Percentiles rank a stretch among this genome's conserved stretches.
Evolutionary conservation across 192 early-diverging fungal genomes (phyloP).

Genomic region (Hyaloraphidium curvatum): DNA sequence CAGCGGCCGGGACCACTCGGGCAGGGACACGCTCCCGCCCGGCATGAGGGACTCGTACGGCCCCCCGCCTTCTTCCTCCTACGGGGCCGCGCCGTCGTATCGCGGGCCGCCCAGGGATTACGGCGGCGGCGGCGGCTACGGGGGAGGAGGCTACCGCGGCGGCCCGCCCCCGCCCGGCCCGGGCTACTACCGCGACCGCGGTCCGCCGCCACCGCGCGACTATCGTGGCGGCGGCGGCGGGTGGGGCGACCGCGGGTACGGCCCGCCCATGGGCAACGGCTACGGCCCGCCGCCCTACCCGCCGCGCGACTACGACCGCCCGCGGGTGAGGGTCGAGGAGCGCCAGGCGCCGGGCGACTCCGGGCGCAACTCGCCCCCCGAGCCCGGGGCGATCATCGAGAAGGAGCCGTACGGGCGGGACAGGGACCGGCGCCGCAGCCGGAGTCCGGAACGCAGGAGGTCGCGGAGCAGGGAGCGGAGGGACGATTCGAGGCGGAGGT

Average conservation of each 20-base stretch:
- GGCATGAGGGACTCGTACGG: constrained; percentile 1
- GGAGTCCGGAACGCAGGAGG: background rate
- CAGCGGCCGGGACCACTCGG: constrained; percentile 23
- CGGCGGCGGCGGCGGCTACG: constrained; percentile 19
- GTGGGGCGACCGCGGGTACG: background rate
- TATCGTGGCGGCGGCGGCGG: background rate
- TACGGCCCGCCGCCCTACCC: background rate
- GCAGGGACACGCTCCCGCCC: constrained; percentile 9
- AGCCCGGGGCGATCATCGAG: background rate
- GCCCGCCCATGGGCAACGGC: background rate
- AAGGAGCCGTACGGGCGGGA: background rate
- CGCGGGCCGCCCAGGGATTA: background rate
- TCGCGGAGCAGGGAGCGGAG: background rate
- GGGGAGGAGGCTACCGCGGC: constrained; percentile 12
- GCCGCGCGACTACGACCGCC: background rate
- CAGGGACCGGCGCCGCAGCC: background rate
- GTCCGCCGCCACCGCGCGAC: background rate
- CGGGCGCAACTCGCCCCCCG: background rate
- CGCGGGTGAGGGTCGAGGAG: background rate
- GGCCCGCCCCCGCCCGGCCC: background rate
- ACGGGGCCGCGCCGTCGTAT: background rate
- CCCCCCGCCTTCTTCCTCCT: background rate
- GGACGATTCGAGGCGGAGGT: background rate
- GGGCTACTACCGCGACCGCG: background rate
- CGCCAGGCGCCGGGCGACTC: background rate